Percentiles rank a stretch among this genome's conserved stretches.
phyloP scores from a whole-genome alignment of 495 filamentous ascomycete genomes.

The Echria macrotheca region DNA sequence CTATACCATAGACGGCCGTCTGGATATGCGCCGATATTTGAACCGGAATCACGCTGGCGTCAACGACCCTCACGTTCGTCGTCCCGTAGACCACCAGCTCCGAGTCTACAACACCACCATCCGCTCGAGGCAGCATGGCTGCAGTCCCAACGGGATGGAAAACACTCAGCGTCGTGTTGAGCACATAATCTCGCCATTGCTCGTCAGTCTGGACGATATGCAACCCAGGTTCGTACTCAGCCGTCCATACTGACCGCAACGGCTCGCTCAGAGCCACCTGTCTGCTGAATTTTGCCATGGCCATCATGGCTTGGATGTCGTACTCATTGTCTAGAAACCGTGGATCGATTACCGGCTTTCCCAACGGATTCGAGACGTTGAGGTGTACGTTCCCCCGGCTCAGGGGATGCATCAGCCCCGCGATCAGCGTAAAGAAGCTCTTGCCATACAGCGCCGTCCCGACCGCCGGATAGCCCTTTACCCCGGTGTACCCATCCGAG shows the following conservation, averaged over 20 bases:
- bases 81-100: slow-evolving; percentile 47
- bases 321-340: slow-evolving; percentile 10
- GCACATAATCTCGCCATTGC: slow-evolving; percentile 33
- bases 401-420: slow-evolving; percentile 28
- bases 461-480: slow-evolving; percentile 19
- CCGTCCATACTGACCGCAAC: background rate
- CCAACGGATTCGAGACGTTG: background rate
- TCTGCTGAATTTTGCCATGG: slow-evolving; percentile 8
- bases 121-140: slow-evolving; percentile 30
- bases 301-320: slow-evolving; percentile 8
- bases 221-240: background rate
- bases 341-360: slow-evolving; percentile 12
- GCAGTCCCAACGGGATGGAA: slow-evolving; percentile 51
- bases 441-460: slow-evolving; percentile 25
- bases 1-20: slow-evolving; percentile 46
- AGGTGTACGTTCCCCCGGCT: background rate
- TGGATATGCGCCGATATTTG: slow-evolving; percentile 39
- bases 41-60: slow-evolving; percentile 43
- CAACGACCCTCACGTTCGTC: slow-evolving; percentile 41
- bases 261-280: slow-evolving; percentile 7
- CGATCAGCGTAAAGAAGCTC: slow-evolving; percentile 33
- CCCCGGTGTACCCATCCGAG: slow-evolving; percentile 7
- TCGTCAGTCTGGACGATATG: background rate
- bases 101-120: slow-evolving; percentile 44
- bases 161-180: slow-evolving; percentile 31